phyloP scores from a whole-genome alignment of 257 asterid species.

The Misopates orontium region DNA sequence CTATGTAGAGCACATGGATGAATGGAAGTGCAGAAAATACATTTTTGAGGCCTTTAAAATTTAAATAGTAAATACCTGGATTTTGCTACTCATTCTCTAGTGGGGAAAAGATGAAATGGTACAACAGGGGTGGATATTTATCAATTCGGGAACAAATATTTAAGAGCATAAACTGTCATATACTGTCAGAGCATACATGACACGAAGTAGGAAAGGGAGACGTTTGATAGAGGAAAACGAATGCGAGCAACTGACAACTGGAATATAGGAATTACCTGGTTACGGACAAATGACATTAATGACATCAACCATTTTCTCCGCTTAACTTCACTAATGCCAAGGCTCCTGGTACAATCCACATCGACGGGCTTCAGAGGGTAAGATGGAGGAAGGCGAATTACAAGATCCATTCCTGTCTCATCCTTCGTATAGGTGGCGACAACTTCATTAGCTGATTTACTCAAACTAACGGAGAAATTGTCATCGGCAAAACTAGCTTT shows the following conservation, averaged over 20 bases:
- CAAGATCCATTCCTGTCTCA: conserved; percentile 94
- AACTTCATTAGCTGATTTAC: conserved; percentile 93
- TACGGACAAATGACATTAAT: conserved; percentile 81
- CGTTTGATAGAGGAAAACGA: neutral
- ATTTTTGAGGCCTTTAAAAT: conserved; percentile 1
- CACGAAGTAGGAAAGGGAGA: neutral
- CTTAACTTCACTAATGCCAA: conserved; percentile 89
- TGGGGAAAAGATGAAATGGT: conserved; percentile 8
- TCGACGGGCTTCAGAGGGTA: conserved; percentile 91
- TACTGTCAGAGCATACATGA: conserved; percentile 7
- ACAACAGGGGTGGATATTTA: neutral
- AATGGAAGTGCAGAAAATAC: neutral
- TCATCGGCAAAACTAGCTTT: conserved; percentile 78
- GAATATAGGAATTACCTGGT: conserved; percentile 61
- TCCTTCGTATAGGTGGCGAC: conserved; percentile 98
- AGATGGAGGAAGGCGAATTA: conserved; percentile 94
- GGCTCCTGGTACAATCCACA: conserved; percentile 89
- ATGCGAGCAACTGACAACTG: neutral
- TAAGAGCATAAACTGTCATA: neutral
- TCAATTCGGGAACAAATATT: neutral
- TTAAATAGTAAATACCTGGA: neutral
- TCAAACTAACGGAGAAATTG: conserved; percentile 82
- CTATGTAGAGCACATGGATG: neutral
- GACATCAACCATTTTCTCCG: conserved; percentile 98
- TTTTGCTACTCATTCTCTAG: neutral